Percentiles rank a stretch among this genome's conserved stretches.
phyloP scores from a whole-genome alignment of 495 filamentous ascomycete species.

The Physcia stellaris region DNA sequence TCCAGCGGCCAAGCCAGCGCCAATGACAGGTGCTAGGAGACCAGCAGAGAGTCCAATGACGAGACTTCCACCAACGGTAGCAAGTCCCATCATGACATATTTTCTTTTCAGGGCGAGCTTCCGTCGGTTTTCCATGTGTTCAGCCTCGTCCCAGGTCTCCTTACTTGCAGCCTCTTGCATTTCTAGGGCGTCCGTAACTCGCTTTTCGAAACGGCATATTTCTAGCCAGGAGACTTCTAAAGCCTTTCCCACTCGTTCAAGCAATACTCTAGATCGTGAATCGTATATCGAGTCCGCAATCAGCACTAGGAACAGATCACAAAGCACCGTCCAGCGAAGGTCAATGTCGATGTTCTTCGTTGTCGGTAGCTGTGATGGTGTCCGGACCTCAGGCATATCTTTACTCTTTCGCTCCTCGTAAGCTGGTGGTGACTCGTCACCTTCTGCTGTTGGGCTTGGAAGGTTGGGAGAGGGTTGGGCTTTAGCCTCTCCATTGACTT shows the following conservation, averaged over 20 bases:
- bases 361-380: conserved; percentile 64
- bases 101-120: conserved; percentile 68
- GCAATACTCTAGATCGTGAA: conserved; percentile 67
- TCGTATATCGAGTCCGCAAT: conserved; percentile 95
- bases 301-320: conserved; percentile 87
- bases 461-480: conserved; percentile 16
- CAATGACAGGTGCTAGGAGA: conserved; percentile 84
- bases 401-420: conserved; percentile 59
- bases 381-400: conserved; percentile 60
- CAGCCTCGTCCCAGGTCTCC: conserved; percentile 94
- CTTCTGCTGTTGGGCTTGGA: conserved; percentile 19
- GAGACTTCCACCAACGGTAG: conserved; percentile 87
- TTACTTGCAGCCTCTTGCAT: conserved; percentile 89
- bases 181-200: conserved; percentile 89
- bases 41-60: conserved; percentile 95
- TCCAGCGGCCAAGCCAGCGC: conserved; percentile 84
- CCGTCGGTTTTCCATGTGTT: conserved; percentile 78
- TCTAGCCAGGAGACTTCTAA: conserved; percentile 82
- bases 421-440: conserved; percentile 46
- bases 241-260: conserved; percentile 69
- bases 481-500: conserved; percentile 20
- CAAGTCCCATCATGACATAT: conserved; percentile 91
- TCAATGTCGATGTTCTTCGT: conserved; percentile 87
- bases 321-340: conserved; percentile 92
- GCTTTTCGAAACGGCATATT: conserved; percentile 93